These are phyloP conservation scores for Leucosporidium yakuticum DNA, from an alignment of 768 basidiomycete genomes.

Conservation along the genomic window DNA sequence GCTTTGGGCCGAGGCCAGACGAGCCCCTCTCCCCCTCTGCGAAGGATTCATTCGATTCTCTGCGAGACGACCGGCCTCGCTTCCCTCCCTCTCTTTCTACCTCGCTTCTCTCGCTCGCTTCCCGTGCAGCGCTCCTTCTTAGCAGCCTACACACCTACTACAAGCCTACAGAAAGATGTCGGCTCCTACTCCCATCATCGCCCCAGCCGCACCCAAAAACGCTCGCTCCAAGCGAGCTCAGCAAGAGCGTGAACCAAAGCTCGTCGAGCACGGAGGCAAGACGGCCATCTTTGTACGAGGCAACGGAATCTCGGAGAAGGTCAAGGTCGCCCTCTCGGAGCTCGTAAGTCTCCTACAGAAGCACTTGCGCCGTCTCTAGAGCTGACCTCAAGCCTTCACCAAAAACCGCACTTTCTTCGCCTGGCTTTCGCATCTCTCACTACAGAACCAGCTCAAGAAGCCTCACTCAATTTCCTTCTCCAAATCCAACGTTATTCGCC, in stretches of 20 bases:
- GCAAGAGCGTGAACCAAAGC: conserved; percentile 79
- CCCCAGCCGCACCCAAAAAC: conserved; percentile 72
- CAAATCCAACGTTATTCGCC: conserved; percentile 72
- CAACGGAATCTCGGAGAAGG: conserved; percentile 71
- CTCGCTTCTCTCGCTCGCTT: too few relatives aligned
- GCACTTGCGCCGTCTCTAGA: neutral
- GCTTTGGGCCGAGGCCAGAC: too few relatives aligned
- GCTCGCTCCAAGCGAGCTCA: conserved; percentile 86
- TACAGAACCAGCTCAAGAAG: conserved; percentile 85
- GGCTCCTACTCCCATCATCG: conserved; percentile 26
- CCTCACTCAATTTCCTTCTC: conserved; percentile 86
- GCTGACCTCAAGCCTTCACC: neutral
- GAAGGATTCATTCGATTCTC: too few relatives aligned
- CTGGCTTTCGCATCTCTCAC: too few relatives aligned
- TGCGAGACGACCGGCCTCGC: too few relatives aligned
- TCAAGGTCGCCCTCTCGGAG: conserved; percentile 79
- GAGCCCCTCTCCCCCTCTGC: too few relatives aligned
- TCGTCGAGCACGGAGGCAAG: conserved; percentile 73
- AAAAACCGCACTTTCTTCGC: conserved; percentile 4
- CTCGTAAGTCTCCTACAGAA: conserved; percentile 54
- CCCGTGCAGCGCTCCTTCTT: too few relatives aligned
- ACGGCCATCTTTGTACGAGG: conserved; percentile 86
- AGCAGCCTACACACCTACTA: too few relatives aligned
- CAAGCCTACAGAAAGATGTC: conserved; percentile 9
- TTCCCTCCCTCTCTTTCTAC: too few relatives aligned